A percentile compares a stretch with the other conserved stretches of the same genome.
phyloP scores from a whole-genome alignment of 805 yeast species.

The Starmerella floris region DNA sequence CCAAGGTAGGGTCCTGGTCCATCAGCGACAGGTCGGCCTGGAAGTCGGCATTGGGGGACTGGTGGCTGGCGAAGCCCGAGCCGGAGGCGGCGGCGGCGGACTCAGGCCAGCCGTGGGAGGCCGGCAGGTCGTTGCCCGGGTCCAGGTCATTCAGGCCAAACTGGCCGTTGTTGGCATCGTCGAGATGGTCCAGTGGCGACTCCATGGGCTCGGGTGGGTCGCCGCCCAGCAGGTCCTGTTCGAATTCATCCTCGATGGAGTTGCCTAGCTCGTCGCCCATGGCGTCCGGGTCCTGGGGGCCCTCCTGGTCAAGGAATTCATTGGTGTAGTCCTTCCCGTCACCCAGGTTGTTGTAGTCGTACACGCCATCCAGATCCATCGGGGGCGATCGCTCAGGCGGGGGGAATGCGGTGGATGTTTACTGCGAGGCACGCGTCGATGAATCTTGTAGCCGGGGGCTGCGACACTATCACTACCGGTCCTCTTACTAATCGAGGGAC shows the following conservation, averaged over 20 bases:
- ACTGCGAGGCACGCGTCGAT: too few relatives aligned
- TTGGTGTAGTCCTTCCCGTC: neutral
- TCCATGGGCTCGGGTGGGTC: neutral
- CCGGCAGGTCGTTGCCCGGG: too few relatives aligned
- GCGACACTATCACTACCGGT: too few relatives aligned
- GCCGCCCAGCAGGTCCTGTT: neutral
- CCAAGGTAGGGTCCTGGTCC: too few relatives aligned
- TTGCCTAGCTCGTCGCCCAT: neutral
- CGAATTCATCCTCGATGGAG: neutral
- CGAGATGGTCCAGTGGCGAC: neutral
- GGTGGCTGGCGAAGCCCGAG: neutral
- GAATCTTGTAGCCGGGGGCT: too few relatives aligned
- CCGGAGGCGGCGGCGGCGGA: neutral
- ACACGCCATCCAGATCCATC: conserved; percentile 14
- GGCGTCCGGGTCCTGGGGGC: neutral
- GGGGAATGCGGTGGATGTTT: too few relatives aligned
- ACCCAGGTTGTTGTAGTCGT: conserved; percentile 2
- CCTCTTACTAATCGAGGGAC: too few relatives aligned
- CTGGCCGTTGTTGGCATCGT: neutral
- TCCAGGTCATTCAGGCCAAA: too few relatives aligned
- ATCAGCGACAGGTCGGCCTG: too few relatives aligned
- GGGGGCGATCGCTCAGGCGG: neutral
- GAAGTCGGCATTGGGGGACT: neutral
- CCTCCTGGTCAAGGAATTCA: neutral
- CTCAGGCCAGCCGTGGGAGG: neutral